phyloP scores from a whole-genome alignment of 768 basidiomycete species.

The Panellus pusillus region DNA sequence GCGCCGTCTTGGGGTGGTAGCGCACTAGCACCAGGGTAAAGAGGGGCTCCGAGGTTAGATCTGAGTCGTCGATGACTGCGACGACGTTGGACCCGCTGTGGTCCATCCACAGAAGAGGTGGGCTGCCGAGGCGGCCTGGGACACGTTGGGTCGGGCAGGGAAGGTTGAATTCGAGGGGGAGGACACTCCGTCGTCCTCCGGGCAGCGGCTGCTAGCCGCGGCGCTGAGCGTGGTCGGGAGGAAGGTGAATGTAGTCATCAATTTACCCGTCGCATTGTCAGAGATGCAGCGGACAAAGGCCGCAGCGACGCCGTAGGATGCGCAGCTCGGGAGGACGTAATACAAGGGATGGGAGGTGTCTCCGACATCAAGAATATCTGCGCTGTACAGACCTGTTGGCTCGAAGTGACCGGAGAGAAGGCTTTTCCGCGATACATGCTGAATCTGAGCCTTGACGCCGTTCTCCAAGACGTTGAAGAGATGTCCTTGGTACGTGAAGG shows the following conservation, averaged over 20 bases:
- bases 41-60: neutral
- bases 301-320: conserved; percentile 12
- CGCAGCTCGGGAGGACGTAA: conserved; percentile 6
- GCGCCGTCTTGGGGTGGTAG: conserved; percentile 8
- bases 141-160: neutral
- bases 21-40: conserved; percentile 9
- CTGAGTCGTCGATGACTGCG: neutral
- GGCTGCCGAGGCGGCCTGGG: neutral
- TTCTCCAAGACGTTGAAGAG: conserved; percentile 14
- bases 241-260: neutral
- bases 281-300: conserved; percentile 1
- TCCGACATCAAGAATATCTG: neutral
- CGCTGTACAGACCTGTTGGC: neutral
- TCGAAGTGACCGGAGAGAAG: conserved; percentile 7
- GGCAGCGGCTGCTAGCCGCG: neutral
- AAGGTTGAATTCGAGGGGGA: conserved; percentile 10
- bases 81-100: conserved; percentile 14
- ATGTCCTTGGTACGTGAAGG: conserved; percentile 10
- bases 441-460: conserved; percentile 8
- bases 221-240: neutral
- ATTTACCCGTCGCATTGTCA: neutral
- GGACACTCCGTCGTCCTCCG: neutral
- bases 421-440: conserved; percentile 12
- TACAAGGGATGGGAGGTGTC: neutral
- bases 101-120: conserved; percentile 11